Percentiles rank a stretch among this genome's conserved stretches.
Evolutionary conservation across 345 rosid genomes (phyloP).

Genomic region (Moringa oleifera): DNA sequence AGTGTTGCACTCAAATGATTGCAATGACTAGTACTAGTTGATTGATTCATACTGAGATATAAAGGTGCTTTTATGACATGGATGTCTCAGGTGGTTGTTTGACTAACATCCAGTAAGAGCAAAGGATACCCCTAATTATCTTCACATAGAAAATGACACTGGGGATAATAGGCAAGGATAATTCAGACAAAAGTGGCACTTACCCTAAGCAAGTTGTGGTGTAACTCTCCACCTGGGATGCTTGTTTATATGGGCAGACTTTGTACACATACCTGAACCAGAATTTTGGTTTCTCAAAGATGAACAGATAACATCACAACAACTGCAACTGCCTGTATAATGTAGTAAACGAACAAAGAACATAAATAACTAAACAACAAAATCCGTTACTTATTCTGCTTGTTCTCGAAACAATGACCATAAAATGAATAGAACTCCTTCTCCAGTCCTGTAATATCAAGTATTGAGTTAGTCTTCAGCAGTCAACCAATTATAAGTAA

Average conservation of each 20-base stretch:
- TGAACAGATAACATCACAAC: conserved; percentile 11
- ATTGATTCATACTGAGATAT: no score
- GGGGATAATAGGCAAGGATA: not conserved
- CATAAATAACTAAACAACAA: not conserved
- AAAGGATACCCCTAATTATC: not conserved
- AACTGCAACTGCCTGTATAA: conserved; percentile 1
- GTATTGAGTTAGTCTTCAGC: conserved; percentile 17
- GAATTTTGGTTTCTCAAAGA: conserved; percentile 5
- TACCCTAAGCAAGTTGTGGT: conserved; percentile 78
- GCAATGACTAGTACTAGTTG: no score
- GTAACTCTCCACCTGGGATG: conserved; percentile 80
- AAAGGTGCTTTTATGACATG: no score
- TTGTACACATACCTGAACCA: conserved; percentile 80
- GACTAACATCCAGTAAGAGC: no score
- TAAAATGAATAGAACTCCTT: conserved; percentile 88
- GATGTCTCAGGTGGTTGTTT: no score
- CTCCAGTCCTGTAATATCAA: conserved; percentile 60
- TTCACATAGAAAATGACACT: not conserved
- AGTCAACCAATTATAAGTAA: conserved; percentile 17
- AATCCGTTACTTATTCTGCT: conserved; percentile 69
- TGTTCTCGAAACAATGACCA: conserved; percentile 78
- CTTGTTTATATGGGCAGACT: conserved; percentile 81
- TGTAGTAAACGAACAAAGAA: not conserved
- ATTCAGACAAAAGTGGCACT: conserved; percentile 15
- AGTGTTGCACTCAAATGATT: no score